phyloP scores from a whole-genome alignment of 148 eudicot species.

The Spergularia marina region DNA sequence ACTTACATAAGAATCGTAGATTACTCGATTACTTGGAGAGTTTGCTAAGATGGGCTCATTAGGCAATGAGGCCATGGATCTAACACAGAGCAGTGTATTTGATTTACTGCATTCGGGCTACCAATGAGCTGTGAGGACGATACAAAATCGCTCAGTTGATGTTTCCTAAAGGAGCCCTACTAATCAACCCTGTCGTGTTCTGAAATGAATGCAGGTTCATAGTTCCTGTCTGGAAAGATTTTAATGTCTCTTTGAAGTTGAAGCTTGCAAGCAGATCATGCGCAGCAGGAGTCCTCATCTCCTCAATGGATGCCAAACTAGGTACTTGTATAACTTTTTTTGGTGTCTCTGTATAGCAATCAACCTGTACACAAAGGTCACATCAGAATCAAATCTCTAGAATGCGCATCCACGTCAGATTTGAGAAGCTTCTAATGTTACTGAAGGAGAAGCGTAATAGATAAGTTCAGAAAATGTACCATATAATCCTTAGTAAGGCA shows the following conservation, averaged over 20 bases:
- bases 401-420: no score
- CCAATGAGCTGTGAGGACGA: not conserved
- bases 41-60: slow-evolving; percentile 1
- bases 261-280: slow-evolving; percentile 21
- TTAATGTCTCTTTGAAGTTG: slow-evolving; percentile 27
- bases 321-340: slow-evolving; percentile 49
- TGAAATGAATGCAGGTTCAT: slow-evolving; percentile 36
- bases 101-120: not conserved
- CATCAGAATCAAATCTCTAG: not conserved
- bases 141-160: slow-evolving; percentile 37
- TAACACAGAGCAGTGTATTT: not conserved
- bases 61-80: slow-evolving; percentile 10
- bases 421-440: not conserved
- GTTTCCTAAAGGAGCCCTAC: slow-evolving; percentile 65
- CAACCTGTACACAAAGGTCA: slow-evolving; percentile 46
- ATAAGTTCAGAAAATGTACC: slow-evolving; percentile 38
- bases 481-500: slow-evolving; percentile 57
- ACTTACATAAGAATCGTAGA: not conserved
- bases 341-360: slow-evolving; percentile 35
- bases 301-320: slow-evolving; percentile 66
- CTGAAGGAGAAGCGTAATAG: not conserved
- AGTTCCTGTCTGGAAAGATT: slow-evolving; percentile 19
- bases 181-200: slow-evolving; percentile 25
- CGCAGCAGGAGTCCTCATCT: slow-evolving; percentile 47
- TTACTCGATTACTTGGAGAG: not conserved